Conservation (phyloP, 257 asterid genomes). For the Solanum piurae region DNA sequence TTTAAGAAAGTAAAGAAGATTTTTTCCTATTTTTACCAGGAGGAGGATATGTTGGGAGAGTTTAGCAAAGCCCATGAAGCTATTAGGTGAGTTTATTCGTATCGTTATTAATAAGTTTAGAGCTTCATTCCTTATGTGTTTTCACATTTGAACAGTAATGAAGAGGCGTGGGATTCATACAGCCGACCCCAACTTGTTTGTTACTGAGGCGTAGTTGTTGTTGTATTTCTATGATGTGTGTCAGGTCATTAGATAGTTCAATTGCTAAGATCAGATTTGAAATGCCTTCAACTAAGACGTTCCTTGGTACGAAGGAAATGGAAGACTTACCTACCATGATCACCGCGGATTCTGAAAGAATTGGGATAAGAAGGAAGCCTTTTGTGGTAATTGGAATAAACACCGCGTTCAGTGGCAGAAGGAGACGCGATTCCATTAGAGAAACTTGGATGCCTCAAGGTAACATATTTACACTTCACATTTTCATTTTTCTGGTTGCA, state of each 20-base stretch:
- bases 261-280: conserved; percentile 40
- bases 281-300: conserved; percentile 33
- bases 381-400: conserved; percentile 70
- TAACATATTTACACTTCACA: neutral
- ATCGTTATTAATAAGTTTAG: neutral
- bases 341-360: neutral
- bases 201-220: neutral
- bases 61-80: conserved; percentile 48
- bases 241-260: conserved; percentile 44
- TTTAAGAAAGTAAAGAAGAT: neutral
- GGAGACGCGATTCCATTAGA: conserved; percentile 76
- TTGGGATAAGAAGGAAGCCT: conserved; percentile 19
- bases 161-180: neutral
- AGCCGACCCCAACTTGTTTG: neutral
- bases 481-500: neutral
- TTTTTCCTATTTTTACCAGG: conserved; percentile 2
- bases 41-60: conserved; percentile 24
- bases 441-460: conserved; percentile 95
- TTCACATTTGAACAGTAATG: neutral
- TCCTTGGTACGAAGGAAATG: conserved; percentile 11
- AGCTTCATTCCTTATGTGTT: neutral
- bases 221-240: neutral
- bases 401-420: conserved; percentile 78
- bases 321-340: conserved; percentile 11
- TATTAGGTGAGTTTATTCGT: conserved; percentile 33